Evolutionary conservation across 2,329 filamentous ascomycete genomes (phyloP).

Genomic region (Epichloe bromicola): DNA sequence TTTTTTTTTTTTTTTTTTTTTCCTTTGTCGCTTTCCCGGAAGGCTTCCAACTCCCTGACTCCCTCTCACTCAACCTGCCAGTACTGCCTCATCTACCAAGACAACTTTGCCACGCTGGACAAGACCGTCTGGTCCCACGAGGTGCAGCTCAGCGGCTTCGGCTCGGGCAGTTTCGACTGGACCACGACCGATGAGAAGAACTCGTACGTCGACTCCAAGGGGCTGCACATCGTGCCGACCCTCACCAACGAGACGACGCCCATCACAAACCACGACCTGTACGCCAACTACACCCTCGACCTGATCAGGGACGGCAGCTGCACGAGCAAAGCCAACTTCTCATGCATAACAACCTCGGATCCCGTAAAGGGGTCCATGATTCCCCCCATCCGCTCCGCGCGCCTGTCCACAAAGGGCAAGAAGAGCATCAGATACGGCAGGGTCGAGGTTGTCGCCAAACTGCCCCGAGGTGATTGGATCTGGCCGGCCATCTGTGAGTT

Average conservation of each 20-base stretch:
- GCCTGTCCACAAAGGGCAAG: constrained; percentile 25
- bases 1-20: no score
- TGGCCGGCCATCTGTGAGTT: constrained; percentile 33
- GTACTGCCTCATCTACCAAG: constrained; percentile 38
- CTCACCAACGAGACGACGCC: constrained; percentile 28
- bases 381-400: constrained; percentile 34
- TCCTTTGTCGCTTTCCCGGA: no score
- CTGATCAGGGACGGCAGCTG: constrained; percentile 28
- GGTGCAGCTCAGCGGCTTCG: constrained; percentile 30
- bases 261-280: constrained; percentile 25
- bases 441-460: constrained; percentile 39
- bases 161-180: constrained; percentile 41
- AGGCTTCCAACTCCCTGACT: no score
- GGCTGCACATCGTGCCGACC: constrained; percentile 43
- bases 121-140: constrained; percentile 34
- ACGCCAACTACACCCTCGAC: constrained; percentile 29
- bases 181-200: constrained; percentile 35
- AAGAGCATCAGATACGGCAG: constrained; percentile 13
- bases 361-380: constrained; percentile 31
- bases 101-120: constrained; percentile 34
- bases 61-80: constrained; percentile 8
- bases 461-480: constrained; percentile 41
- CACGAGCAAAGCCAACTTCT: constrained; percentile 21
- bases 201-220: constrained; percentile 31
- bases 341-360: constrained; percentile 29